Evolutionary conservation across 75 land plant species (phyloP), one percentile per base, ranked within the genome.

Genomic region (Adiantum capillusveneris): DNA sequence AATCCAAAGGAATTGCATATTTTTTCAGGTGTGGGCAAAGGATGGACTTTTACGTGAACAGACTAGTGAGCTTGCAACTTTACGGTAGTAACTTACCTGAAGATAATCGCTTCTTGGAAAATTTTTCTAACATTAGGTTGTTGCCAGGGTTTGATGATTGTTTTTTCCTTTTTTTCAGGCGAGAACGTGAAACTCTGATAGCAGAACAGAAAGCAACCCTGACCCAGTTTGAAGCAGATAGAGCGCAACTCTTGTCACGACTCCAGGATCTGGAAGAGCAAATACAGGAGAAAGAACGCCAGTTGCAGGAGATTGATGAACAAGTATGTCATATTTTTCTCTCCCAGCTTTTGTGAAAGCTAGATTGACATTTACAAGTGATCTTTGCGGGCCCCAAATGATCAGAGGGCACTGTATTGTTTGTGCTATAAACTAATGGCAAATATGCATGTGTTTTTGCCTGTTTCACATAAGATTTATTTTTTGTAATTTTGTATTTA

Each of bases 21-120:
- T 41, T 41, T 14, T 14, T 41, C 73, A 94, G 96, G 96, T 88
- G 14, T 90, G 98, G 96, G 96, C 85, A 9, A 94, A 90, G 41
- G 98, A 90, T 64, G 96, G 81, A 27, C 81, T 93, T 57, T 79
- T 93, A 1, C 79, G 83, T 44, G 96, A 93, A 56, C 98, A 93
- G 49, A 81, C 77, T 42, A 83, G 77, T 43, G 90, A 93, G 48
- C 57, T 93, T 25, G 81, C 96, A 6, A 74, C 79, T 21, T 86
- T 79, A 53, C 66, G 98, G 95, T 89, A 65, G 20, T 14, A 41
- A 41, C 14, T 41, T 41, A 9, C 43, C 14, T n/a, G n/a, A n/a
- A n/a, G n/a, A n/a, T n/a, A n/a, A n/a, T n/a, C n/a, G n/a, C n/a
- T n/a, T n/a, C n/a, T n/a, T n/a, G n/a, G 43, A 9, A 41, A 9